These are phyloP conservation scores for Saccharum officinarum DNA, from an alignment of 176 grass and related monocot genomes.

Conservation along the genomic window DNA sequence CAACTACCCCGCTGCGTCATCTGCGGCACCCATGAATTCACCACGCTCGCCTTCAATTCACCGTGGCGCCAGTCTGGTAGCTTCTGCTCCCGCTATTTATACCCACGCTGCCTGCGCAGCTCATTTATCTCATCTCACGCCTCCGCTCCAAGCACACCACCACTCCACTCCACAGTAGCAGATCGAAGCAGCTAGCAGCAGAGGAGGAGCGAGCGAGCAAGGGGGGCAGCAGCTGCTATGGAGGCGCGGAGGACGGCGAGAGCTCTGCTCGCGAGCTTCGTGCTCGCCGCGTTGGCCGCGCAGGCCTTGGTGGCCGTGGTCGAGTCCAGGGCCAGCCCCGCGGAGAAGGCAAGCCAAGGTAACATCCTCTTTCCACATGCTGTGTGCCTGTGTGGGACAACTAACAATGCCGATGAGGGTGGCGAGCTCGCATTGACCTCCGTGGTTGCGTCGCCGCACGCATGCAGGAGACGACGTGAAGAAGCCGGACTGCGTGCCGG, in stretches of 20 bases:
- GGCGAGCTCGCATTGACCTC: not conserved
- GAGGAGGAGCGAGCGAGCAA: not conserved
- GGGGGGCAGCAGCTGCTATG: not conserved
- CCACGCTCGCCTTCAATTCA: slow-evolving; percentile 35
- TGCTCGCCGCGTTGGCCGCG: slow-evolving; percentile 41
- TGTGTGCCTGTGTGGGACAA: no score
- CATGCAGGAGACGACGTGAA: slow-evolving; percentile 34
- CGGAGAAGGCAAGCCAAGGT: slow-evolving; percentile 37
- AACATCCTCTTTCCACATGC: no score
- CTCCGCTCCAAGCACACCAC: not conserved
- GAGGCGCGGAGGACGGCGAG: not conserved
- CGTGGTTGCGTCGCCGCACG: no score
- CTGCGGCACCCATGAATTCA: slow-evolving; percentile 29
- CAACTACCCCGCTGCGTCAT: slow-evolving; percentile 44
- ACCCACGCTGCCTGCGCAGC: not conserved
- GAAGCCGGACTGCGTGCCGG: slow-evolving; percentile 66
- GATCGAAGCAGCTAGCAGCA: not conserved
- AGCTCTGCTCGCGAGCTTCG: slow-evolving; percentile 31
- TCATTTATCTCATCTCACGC: not conserved
- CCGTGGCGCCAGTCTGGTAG: slow-evolving; percentile 39
- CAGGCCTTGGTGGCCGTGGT: slow-evolving; percentile 21
- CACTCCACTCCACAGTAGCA: not conserved
- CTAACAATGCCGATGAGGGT: no score
- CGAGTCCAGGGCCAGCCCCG: slow-evolving; percentile 6
- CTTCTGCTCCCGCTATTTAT: no score